These are phyloP conservation scores for Tolypocladium guangdongense DNA, from an alignment of 2,329 filamentous ascomycete species.

Conservation along the genomic window DNA sequence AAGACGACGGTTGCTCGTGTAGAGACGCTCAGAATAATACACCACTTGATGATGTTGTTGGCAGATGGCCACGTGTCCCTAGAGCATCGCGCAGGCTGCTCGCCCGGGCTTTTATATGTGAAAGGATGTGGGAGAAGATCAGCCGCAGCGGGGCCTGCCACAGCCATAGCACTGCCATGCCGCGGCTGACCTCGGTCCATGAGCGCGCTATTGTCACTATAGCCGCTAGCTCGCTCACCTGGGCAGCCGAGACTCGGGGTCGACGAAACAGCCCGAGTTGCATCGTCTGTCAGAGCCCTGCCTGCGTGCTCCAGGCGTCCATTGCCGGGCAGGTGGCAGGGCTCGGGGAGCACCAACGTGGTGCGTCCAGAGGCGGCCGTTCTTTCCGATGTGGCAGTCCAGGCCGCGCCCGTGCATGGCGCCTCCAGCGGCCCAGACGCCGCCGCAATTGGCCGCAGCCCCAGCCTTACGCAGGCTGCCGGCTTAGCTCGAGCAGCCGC, in stretches of 20 bases:
- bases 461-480: neutral
- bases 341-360: too few relatives aligned
- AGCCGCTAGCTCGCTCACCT: neutral
- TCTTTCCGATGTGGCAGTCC: neutral
- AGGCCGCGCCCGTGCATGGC: neutral
- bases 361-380: neutral
- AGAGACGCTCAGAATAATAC: neutral
- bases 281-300: neutral
- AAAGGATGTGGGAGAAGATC: neutral
- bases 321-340: too few relatives aligned
- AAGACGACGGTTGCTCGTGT: neutral
- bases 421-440: neutral
- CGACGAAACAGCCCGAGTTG: neutral
- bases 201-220: neutral
- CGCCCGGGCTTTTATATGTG: too few relatives aligned
- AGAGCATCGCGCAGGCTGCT: too few relatives aligned
- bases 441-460: neutral
- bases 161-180: neutral
- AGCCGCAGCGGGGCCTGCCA: neutral
- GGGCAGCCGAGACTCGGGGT: too few relatives aligned
- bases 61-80: too few relatives aligned
- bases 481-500: neutral
- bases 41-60: neutral
- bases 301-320: neutral
- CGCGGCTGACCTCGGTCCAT: neutral